phyloP scores from a whole-genome alignment of 148 eudicot species.

The Fagopyrum esculentum region DNA sequence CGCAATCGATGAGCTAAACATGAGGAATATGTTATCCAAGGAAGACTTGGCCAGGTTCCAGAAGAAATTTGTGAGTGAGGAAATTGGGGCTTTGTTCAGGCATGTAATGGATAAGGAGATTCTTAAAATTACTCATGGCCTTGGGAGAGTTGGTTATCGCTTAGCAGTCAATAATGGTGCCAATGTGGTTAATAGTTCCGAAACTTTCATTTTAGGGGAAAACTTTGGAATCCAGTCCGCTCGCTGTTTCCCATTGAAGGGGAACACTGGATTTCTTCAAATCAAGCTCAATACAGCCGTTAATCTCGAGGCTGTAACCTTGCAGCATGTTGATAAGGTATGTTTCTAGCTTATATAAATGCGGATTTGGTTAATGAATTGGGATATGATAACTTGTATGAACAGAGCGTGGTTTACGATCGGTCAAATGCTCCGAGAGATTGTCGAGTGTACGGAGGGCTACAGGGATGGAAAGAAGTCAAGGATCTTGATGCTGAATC shows the following conservation, averaged over 20 bases:
- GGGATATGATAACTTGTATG: neutral
- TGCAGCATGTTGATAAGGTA: conserved; percentile 91
- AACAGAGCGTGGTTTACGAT: conserved; percentile 80
- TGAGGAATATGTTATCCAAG: conserved; percentile 33
- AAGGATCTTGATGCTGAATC: conserved; percentile 20
- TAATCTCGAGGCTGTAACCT: conserved; percentile 70
- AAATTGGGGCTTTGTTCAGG: conserved; percentile 50
- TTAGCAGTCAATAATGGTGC: conserved; percentile 59
- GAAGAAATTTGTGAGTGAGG: conserved; percentile 55
- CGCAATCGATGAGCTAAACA: conserved; percentile 24
- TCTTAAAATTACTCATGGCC: conserved; percentile 73
- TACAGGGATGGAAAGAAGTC: conserved; percentile 24
- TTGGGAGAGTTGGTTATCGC: conserved; percentile 75
- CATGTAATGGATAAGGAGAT: conserved; percentile 68
- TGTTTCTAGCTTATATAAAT: neutral
- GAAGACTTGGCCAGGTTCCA: conserved; percentile 43
- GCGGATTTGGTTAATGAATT: neutral
- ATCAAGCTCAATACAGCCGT: conserved; percentile 65
- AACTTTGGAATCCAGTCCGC: conserved; percentile 45
- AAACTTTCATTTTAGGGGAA: conserved; percentile 26
- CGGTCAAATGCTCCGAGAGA: conserved; percentile 85
- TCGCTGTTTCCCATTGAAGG: conserved; percentile 71
- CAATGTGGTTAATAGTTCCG: conserved; percentile 49
- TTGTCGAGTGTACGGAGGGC: conserved; percentile 73
- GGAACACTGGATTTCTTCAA: conserved; percentile 63